A percentile compares a stretch with the other conserved stretches of the same genome.
Conservation (phyloP, 1,139 yeast species). For the Komagataea norvegica region DNA sequence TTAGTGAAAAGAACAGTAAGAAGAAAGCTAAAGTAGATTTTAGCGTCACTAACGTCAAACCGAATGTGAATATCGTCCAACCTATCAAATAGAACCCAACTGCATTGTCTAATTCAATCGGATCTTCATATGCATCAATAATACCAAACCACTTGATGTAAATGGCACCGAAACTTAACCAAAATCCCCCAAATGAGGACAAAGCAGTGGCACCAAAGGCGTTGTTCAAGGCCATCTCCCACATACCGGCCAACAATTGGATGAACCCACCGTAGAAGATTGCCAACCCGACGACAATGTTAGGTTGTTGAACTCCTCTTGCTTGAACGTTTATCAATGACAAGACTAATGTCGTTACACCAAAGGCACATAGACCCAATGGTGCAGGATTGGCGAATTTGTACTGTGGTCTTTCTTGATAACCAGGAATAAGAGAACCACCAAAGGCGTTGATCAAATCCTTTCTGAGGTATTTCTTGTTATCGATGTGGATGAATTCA, state of each 20-base stretch:
- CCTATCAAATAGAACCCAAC: slow-evolving; percentile 71
- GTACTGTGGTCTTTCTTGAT: slow-evolving; percentile 48
- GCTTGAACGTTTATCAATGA: slow-evolving; percentile 62
- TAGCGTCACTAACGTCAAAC: slow-evolving; percentile 61
- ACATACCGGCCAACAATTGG: slow-evolving; percentile 69
- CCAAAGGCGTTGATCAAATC: slow-evolving; percentile 55
- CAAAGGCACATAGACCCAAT: slow-evolving; percentile 78
- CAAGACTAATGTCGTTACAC: slow-evolving; percentile 77
- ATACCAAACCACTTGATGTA: slow-evolving; percentile 73
- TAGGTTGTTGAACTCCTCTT: slow-evolving; percentile 47
- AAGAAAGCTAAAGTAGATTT: slow-evolving; percentile 80
- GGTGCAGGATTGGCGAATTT: slow-evolving; percentile 89
- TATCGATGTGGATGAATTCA: slow-evolving; percentile 56
- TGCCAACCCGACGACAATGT: slow-evolving; percentile 56
- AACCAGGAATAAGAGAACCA: slow-evolving; percentile 54
- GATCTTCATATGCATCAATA: slow-evolving; percentile 43
- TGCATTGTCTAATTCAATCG: slow-evolving; percentile 44
- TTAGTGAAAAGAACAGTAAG: slow-evolving; percentile 56
- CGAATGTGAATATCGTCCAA: slow-evolving; percentile 76
- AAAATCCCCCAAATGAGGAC: slow-evolving; percentile 80
- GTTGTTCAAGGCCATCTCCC: slow-evolving; percentile 72
- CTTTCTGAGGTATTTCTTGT: slow-evolving; percentile 48
- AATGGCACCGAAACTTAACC: slow-evolving; percentile 77
- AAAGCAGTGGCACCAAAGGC: slow-evolving; percentile 90
- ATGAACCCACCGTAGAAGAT: slow-evolving; percentile 70